Evolutionary conservation across 2,329 filamentous ascomycete species (phyloP).

Genomic region (Laburnicola sp.): DNA sequence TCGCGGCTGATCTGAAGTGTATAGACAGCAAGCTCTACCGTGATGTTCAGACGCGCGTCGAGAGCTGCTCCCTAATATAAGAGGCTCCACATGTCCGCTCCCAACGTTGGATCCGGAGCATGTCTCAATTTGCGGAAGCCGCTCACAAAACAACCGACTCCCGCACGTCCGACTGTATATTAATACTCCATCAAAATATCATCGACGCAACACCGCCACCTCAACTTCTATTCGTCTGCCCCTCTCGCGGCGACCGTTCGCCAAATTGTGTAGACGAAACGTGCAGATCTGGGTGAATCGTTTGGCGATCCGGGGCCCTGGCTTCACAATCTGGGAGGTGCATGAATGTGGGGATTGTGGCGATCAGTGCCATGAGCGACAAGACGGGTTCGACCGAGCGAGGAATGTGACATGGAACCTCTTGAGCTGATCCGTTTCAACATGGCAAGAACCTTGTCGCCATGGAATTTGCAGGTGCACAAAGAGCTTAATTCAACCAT

Average conservation of each 20-base stretch:
- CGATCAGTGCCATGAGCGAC: neutral
- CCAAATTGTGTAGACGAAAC: conserved; percentile 2
- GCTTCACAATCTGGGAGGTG: neutral
- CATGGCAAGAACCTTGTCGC: neutral
- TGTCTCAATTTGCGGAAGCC: conserved; percentile 13
- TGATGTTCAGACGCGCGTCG: neutral
- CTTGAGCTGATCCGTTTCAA: conserved; percentile 3
- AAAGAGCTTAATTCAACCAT: conserved; percentile 14
- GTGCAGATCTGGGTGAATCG: neutral
- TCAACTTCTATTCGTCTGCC: neutral
- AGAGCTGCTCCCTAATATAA: conserved; percentile 16
- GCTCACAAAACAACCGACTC: neutral
- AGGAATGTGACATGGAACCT: neutral
- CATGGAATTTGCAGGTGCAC: conserved; percentile 2
- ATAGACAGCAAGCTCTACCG: neutral
- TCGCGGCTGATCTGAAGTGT: neutral
- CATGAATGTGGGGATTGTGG: conserved; percentile 4
- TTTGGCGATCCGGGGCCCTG: neutral
- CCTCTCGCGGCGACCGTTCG: too few species aligned
- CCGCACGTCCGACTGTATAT: conserved; percentile 7
- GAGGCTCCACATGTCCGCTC: conserved; percentile 13
- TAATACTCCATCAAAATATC: conserved; percentile 6
- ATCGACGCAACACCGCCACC: neutral
- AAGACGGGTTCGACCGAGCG: neutral
- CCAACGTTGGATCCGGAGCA: conserved; percentile 15